Percentiles rank a stretch among this genome's conserved stretches.
These are phyloP conservation scores for Phialophora tarda DNA, from an alignment of 2,329 filamentous ascomycete genomes.

Conservation along the genomic window DNA sequence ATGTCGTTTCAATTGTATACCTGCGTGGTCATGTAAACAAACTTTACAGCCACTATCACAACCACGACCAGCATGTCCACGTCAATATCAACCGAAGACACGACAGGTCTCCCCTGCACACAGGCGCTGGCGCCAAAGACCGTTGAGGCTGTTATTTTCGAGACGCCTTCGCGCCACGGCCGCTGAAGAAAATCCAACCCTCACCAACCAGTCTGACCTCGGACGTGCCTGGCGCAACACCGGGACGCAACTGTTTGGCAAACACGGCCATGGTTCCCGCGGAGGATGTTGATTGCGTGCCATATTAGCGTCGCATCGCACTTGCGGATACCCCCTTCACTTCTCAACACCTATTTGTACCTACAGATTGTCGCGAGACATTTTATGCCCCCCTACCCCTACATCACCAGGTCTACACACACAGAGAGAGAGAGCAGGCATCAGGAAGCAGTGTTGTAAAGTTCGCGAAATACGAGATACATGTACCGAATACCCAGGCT, in stretches of 20 bases:
- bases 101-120: not conserved
- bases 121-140: constrained; percentile 21
- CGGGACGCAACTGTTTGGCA: too few species aligned
- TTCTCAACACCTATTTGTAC: not conserved
- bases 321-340: not conserved
- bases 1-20: constrained; percentile 8
- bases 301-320: not conserved
- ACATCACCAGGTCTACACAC: not conserved
- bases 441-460: not conserved
- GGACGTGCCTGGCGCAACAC: not conserved
- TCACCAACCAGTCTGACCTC: not conserved
- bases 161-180: constrained; percentile 20
- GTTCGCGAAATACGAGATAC: not conserved
- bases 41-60: constrained; percentile 2
- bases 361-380: constrained; percentile 17
- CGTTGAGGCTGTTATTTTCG: constrained; percentile 23
- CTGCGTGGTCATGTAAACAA: constrained; percentile 16
- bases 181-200: constrained; percentile 4
- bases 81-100: not conserved
- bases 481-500: not conserved
- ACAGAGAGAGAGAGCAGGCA: not conserved
- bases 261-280: constrained; percentile 4
- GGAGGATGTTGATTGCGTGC: not conserved
- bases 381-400: not conserved
- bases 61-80: not conserved